phyloP scores from a whole-genome alignment of 306 rosid species.

The Quercus dentata region DNA sequence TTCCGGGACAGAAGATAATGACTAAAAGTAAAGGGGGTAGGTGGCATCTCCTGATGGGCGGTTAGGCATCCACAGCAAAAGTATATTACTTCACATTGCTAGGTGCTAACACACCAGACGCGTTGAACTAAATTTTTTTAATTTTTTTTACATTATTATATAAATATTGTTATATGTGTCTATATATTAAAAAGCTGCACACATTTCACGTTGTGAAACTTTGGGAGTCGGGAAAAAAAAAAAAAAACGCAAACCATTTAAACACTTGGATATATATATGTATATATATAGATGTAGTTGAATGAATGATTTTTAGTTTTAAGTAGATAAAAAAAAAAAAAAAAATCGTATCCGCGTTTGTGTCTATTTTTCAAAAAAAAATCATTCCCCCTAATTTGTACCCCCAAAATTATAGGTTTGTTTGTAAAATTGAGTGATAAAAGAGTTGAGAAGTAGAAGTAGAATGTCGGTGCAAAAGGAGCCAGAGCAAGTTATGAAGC shows the following conservation, averaged over 20 bases:
- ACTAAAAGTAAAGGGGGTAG: neutral
- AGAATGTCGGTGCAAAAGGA: constrained; percentile 54
- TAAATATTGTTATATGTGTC: no score
- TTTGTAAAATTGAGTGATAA: no score
- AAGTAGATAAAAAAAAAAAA: no score
- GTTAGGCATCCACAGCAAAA: constrained; percentile 5
- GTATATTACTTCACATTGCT: constrained; percentile 1
- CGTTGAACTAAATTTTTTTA: neutral
- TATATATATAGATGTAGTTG: no score
- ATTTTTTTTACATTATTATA: no score
- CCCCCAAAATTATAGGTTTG: no score
- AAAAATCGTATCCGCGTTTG: no score
- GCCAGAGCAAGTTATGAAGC: constrained; percentile 77
- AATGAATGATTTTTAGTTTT: no score
- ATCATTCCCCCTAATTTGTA: no score
- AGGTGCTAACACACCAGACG: neutral
- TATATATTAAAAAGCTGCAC: neutral
- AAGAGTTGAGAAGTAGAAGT: neutral
- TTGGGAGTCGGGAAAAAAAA: neutral
- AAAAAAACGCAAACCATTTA: no score
- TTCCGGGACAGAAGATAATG: neutral
- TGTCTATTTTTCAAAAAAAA: no score
- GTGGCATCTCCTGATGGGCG: constrained; percentile 6
- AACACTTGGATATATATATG: no score
- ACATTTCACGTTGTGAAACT: constrained; percentile 20